phyloP scores from a whole-genome alignment of 148 eudicot species.

The Fagopyrum homotropicum region DNA sequence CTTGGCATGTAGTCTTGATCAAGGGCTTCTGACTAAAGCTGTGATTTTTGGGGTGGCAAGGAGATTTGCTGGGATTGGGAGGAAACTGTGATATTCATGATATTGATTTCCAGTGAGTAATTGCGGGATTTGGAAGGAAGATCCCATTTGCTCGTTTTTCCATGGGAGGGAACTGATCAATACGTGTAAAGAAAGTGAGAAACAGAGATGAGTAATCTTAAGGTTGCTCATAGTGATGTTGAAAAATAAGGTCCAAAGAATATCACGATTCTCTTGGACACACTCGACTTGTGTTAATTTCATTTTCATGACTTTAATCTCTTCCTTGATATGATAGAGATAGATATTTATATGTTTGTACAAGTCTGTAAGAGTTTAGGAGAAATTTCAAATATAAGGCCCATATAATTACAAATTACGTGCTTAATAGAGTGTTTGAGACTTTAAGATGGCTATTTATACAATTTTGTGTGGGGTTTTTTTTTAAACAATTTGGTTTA shows the following conservation, averaged over 20 bases:
- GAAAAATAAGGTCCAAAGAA: not conserved
- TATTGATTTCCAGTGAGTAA: not conserved
- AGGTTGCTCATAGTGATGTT: not conserved
- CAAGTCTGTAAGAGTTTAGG: no score
- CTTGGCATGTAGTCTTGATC: constrained; percentile 66
- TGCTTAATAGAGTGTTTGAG: no score
- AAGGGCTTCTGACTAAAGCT: constrained; percentile 63
- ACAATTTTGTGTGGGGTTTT: no score
- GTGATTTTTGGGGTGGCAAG: constrained; percentile 59
- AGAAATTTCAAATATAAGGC: no score
- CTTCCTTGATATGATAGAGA: not conserved
- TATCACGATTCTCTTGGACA: constrained; percentile 2
- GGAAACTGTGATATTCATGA: constrained; percentile 16
- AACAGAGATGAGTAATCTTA: not conserved
- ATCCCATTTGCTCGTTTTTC: not conserved
- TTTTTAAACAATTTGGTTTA: no score
- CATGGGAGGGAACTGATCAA: not conserved
- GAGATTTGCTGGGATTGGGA: constrained; percentile 51
- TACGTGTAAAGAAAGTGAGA: constrained; percentile 5
- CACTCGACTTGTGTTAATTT: not conserved
- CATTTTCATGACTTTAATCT: not conserved
- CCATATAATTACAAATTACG: no score
- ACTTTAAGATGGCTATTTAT: no score
- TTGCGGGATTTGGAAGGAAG: not conserved
- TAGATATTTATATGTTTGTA: no score